Conservation (phyloP, 176 grass and related monocot genomes). For the Aegilops bicornis region DNA sequence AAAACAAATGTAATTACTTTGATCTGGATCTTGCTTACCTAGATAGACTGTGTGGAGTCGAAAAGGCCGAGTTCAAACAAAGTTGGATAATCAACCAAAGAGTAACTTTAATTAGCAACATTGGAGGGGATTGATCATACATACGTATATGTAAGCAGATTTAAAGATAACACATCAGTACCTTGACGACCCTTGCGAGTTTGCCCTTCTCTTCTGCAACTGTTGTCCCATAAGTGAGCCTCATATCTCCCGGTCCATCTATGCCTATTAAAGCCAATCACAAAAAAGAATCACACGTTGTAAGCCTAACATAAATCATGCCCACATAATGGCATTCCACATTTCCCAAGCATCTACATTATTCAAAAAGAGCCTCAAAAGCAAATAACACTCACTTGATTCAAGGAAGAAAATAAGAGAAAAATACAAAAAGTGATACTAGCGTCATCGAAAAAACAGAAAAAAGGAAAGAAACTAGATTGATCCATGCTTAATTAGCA, state of each 20-base stretch:
- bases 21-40: constrained; percentile 40
- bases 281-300: not conserved
- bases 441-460: not conserved
- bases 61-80: constrained; percentile 10
- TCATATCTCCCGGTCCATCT: constrained; percentile 99
- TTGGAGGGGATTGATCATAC: not conserved
- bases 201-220: constrained; percentile 98
- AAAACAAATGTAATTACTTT: not conserved
- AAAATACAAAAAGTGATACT: not conserved
- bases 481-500: not conserved
- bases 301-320: constrained; percentile 23
- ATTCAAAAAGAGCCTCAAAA: not conserved
- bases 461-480: too few relatives aligned
- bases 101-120: constrained; percentile 23
- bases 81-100: not conserved
- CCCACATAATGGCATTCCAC: not conserved
- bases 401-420: not conserved
- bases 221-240: constrained; percentile 98
- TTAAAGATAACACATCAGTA: constrained; percentile 16
- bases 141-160: not conserved
- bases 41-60: constrained; percentile 69
- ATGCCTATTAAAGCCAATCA: constrained; percentile 60
- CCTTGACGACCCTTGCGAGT: constrained; percentile 98
- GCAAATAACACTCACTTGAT: not conserved
- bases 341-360: not conserved